Conservation (phyloP, 1,284 basidiomycete species). For the Marasmius fiardii region DNA sequence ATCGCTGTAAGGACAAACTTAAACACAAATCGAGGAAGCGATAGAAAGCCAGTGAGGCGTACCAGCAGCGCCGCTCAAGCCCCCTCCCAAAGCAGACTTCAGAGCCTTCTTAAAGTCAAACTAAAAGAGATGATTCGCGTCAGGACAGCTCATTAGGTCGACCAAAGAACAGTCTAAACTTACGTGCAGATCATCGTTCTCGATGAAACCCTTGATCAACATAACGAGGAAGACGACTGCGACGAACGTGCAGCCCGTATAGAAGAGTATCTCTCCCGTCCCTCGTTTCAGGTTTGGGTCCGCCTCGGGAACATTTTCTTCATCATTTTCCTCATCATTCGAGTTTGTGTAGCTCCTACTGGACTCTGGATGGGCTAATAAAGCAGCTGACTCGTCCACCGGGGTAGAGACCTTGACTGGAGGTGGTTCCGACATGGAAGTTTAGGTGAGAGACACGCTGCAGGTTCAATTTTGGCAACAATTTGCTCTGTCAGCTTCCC, state of each 20-base stretch:
- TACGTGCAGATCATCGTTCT: conserved; percentile 64
- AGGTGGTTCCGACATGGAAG: conserved; percentile 6
- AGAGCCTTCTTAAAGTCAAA: conserved; percentile 77
- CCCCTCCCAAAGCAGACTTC: conserved; percentile 80
- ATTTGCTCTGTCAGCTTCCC: no score
- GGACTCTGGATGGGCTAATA: conserved; percentile 2
- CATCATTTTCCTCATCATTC: conserved; percentile 3
- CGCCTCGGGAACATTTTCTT: conserved; percentile 10
- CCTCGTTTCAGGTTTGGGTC: conserved; percentile 12
- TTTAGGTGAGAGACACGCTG: not conserved
- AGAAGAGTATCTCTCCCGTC: conserved; percentile 20
- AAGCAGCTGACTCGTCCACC: conserved; percentile 6
- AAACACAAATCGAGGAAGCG: not conserved
- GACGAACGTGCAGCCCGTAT: conserved; percentile 29
- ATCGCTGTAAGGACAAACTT: conserved; percentile 50
- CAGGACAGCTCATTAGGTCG: not conserved
- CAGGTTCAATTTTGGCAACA: no score
- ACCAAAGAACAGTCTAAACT: conserved; percentile 23
- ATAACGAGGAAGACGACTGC: conserved; percentile 39
- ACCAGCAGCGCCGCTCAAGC: conserved; percentile 82
- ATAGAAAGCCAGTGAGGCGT: conserved; percentile 14
- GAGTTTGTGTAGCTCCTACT: conserved; percentile 1
- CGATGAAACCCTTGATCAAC: conserved; percentile 68
- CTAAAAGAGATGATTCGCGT: conserved; percentile 29
- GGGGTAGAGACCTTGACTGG: conserved; percentile 6